Evolutionary conservation across 495 filamentous ascomycete species (phyloP), one percentile per base, ranked within the genome.

Genomic region (Xylaria nigripes): DNA sequence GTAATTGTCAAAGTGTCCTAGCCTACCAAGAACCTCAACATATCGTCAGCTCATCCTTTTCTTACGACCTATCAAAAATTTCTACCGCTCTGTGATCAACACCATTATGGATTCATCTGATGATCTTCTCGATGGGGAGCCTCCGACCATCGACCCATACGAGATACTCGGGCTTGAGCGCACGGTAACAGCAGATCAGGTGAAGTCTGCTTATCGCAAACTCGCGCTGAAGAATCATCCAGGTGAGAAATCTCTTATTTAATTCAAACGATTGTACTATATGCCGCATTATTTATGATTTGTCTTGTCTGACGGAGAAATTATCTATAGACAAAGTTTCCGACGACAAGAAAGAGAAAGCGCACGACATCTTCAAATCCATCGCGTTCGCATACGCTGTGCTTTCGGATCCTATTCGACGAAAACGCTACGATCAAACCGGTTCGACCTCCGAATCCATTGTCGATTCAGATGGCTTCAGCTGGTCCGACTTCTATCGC

Each of bases 321-420:
- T 36, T 18, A 43, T 48, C 30, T 42, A 18, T 60, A 86, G 91
- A 95, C 75, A 95, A 96, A 66, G 86, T 82, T 15, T 47, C 79
- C 41, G 71, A 78, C 1, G 75, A 81, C 30, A 67, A 80, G 30
- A 86, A 85, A 62, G 76, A 81, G 8, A 71, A 76, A 48, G 91
- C 94, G 7, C 82, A 93, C 57, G 65, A 72, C 46, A 83, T 79
- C 32, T 98, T 98, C 75, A 93, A 97, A 65, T 73, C 83, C 48
- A 83, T 97, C 60, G 93, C 91, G 9, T 91, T 96, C 57, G 91
- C 94, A 41, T 95, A 97, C 63, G 90, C 87, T 16, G 84, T 98
- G 44, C 82, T 98, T 43, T 96, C 89, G 23, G 88, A 95, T 54
- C 72, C 81, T 9, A 72, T 75, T 3, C 81, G 91, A 29, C 86